Evolutionary conservation across 352 stramenopile genomes (phyloP), one percentile per base, ranked within the genome.

Genomic region (Globisporangium nunn): DNA sequence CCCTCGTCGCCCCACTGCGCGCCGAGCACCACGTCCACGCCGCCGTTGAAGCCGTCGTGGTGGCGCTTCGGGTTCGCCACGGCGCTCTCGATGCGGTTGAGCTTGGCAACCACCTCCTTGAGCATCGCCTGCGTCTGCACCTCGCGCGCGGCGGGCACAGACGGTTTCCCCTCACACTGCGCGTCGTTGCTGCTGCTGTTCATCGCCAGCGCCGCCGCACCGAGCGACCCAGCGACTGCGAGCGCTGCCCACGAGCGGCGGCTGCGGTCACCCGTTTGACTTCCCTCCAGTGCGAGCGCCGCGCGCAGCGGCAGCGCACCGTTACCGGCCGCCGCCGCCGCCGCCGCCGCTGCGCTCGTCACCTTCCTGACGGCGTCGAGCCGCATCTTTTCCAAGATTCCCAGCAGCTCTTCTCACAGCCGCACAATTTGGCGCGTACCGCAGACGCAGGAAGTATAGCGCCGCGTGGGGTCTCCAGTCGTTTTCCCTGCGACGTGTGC

Each of bases 1-100:
- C 97, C 97, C 86, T 99, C 97, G 69, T 99, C 97, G 39, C 97
- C 97, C 96, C 96, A 99, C 65, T 99, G 96, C 40, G 89, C 90
- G 31, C 97, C 97, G 41, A 99, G 75, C n/a, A 99, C 96, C 39
- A 98, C 93, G 72, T 93, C 82, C 43, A 94, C 85, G 52, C 85
- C 81, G 41, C 58, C 48, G 63, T 87, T 88, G 33, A 87, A 63
- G 4, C 74, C 76, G 52, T 88, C 78, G 50, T 79, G 71, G 61
- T 81, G 64, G 52, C 81, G 83, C 54, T 85, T 81, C 35, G 84
- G 81, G 73, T 93, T 93, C 50, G 84, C 81, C 52, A 93, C 80
- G 3, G 84, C 84, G 56, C 78, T 90, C 68, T 93, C 84, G 52
- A 93, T 92, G 59, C 81, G 81, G 71, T 90, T 93, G 40, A 93